Evolutionary conservation across 192 early-diverging fungal genomes (phyloP), one percentile per base, ranked within the genome.

Genomic region (Ambispora gerdemannii): DNA sequence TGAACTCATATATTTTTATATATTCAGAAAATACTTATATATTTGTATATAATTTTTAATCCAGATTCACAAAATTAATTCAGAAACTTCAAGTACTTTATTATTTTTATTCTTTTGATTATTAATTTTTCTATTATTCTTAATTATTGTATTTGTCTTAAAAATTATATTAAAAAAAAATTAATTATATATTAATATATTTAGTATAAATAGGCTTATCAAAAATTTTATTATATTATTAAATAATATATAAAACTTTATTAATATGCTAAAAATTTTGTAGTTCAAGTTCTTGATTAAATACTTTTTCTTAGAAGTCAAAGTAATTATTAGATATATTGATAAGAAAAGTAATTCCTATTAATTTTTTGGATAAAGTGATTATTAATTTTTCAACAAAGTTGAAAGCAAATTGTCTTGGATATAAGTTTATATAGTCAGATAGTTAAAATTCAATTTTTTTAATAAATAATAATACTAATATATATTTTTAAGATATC

Each of bases 401-500:
- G 13, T 56, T 56, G 30, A 24, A 56, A 3, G 22, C 22, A 0
- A 1, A 56, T n/a, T n/a, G n/a, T n/a, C n/a, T n/a, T n/a, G n/a
- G n/a, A n/a, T n/a, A n/a, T n/a, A n/a, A n/a, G 53, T 56, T 28
- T 0, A 1, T 56, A 56, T 56, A 25, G 22, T 56, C 15, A 56
- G 22, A 25, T 56, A 56, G 22, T 56, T 11, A 1, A 56, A 10
- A 24, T 56, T 24, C n/a, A n/a, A n/a, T n/a, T n/a, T n/a, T n/a
- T n/a, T n/a, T n/a, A n/a, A n/a, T n/a, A n/a, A n/a, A n/a, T 0
- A 56, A 1, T 56, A 56, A 56, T 56, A 56, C 13, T 56, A 11
- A 56, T 56, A 25, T 22, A 56, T 56, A 56, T 56, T 56, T 25
- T 56, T 56, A 24, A 56, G 0, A 56, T 25, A 56, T 24, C 22